Evolutionary conservation across 345 rosid genomes (phyloP), one percentile per base, ranked within the genome.

Genomic region (Melastoma malabathricum): DNA sequence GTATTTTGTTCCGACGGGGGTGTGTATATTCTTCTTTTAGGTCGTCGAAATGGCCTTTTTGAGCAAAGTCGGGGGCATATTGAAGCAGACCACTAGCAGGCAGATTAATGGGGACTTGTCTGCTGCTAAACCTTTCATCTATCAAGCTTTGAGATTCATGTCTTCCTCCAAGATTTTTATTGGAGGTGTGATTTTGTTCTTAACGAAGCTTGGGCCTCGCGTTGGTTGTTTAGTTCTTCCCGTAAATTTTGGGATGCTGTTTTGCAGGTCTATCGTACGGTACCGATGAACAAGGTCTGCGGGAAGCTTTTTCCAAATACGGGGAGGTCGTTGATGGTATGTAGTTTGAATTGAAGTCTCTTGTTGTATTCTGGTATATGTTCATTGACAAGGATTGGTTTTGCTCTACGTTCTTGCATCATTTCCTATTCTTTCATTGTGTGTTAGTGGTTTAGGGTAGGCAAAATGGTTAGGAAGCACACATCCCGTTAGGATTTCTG

Each of bases 301-400:
- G 66, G 45, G 95, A 84, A 59, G 82, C 86, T 41, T 92, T 82
- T 56, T 44, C 69, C 29, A 88, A 84, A 68, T 83, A 92, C 47
- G 98, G 97, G 58, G 76, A 82, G 58, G 95, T 92, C 2, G 14
- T 66, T 22, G 97, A 84, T 59, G 88, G 98, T 92, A 67, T 27
- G 15, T 22, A 22, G 27, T 51, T 56, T 9, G 10, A 3, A 31
- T 46, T 15, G 13, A 15, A 47, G 25, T 45, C 10, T 49, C 10
- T 10, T 20, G 55, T 34, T 51, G 15, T n/a, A 13, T 27, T 15
- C 15, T 16, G 15, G 22, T 22, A 31, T n/a, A 7, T 34, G 41
- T 15, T 50, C 18, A 15, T 22, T 34, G 41, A 12, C 41, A 34
- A 7, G 41, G 12, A 9, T 34, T 12, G 41, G 41, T 34, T 34